Evolutionary conservation across 2,329 filamentous ascomycete genomes (phyloP).

Genomic region (Lojkania enalia): DNA sequence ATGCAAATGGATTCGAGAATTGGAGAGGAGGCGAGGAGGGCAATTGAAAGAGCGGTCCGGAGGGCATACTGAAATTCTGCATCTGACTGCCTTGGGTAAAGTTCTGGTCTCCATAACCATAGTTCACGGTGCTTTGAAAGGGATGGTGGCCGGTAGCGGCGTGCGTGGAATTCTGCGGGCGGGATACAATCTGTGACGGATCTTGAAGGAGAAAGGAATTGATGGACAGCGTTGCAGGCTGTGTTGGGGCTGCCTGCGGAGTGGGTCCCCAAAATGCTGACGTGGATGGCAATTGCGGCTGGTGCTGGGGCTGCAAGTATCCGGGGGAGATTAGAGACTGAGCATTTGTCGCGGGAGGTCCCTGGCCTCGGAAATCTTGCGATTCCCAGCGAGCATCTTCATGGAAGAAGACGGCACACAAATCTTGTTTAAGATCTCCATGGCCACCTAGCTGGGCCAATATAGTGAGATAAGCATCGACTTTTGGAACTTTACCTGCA

Average conservation of each 20-base stretch:
- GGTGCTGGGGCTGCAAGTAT: slow-evolving; percentile 30
- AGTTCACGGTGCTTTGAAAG: not conserved
- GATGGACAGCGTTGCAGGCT: slow-evolving; percentile 1
- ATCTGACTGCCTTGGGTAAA: no score
- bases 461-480: slow-evolving; percentile 23
- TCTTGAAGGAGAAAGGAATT: slow-evolving; percentile 7
- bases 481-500: slow-evolving; percentile 24
- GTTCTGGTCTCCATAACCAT: no score
- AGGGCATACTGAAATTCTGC: no score
- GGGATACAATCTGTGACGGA: not conserved
- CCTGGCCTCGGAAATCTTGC: slow-evolving; percentile 22
- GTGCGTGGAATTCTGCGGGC: not conserved
- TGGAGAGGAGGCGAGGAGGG: no score
- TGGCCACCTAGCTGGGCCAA: slow-evolving; percentile 20
- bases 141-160: not conserved
- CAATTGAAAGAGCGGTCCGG: no score
- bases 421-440: slow-evolving; percentile 25
- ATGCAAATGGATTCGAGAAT: no score
- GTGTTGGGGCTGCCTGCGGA: not conserved
- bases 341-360: not conserved
- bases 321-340: slow-evolving; percentile 14
- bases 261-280: slow-evolving; percentile 15
- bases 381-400: slow-evolving; percentile 25
- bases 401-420: slow-evolving; percentile 25
- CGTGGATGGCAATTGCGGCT: slow-evolving; percentile 26